These are phyloP conservation scores for Pseudocercospora vitis DNA, from an alignment of 2,329 filamentous ascomycete genomes.

Conservation along the genomic window DNA sequence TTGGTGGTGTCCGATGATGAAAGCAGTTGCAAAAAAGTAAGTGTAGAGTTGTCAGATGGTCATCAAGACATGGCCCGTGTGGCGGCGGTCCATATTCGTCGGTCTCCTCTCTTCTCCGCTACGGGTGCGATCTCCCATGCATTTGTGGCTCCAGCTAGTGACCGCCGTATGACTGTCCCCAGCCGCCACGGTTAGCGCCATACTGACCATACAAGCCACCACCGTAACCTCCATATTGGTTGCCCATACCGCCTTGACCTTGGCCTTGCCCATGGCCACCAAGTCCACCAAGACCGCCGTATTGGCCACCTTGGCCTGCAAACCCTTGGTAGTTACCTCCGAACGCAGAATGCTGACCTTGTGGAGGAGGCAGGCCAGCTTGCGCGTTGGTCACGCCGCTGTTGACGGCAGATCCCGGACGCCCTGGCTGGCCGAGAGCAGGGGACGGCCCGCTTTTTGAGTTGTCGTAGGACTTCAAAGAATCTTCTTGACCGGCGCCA, in stretches of 20 bases:
- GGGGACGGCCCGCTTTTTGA: constrained; percentile 59
- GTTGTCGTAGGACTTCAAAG: constrained; percentile 59
- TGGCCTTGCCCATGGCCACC: constrained; percentile 48
- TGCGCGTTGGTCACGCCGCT: constrained; percentile 54
- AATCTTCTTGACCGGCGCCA: constrained; percentile 49
- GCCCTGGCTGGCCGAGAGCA: constrained; percentile 60
- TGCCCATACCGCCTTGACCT: constrained; percentile 46
- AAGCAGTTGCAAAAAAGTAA: too few species aligned
- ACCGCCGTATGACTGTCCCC: constrained; percentile 37
- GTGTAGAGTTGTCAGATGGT: too few species aligned
- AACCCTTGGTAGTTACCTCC: constrained; percentile 55
- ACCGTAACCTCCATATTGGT: constrained; percentile 38
- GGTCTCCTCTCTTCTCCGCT: too few species aligned
- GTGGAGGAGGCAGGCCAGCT: constrained; percentile 53
- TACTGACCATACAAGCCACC: constrained; percentile 38
- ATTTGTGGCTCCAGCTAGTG: too few species aligned
- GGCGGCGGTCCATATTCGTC: too few species aligned
- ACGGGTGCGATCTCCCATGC: too few species aligned
- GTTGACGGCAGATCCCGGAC: constrained; percentile 64
- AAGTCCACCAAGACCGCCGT: constrained; percentile 53
- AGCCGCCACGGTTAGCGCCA: constrained; percentile 34
- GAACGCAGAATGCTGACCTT: constrained; percentile 58
- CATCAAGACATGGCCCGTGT: too few species aligned
- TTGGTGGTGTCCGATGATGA: too few species aligned
- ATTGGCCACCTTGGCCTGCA: constrained; percentile 51